These are phyloP conservation scores for Fusarium sacchari DNA, from an alignment of 2,329 filamentous ascomycete species.

Conservation along the genomic window DNA sequence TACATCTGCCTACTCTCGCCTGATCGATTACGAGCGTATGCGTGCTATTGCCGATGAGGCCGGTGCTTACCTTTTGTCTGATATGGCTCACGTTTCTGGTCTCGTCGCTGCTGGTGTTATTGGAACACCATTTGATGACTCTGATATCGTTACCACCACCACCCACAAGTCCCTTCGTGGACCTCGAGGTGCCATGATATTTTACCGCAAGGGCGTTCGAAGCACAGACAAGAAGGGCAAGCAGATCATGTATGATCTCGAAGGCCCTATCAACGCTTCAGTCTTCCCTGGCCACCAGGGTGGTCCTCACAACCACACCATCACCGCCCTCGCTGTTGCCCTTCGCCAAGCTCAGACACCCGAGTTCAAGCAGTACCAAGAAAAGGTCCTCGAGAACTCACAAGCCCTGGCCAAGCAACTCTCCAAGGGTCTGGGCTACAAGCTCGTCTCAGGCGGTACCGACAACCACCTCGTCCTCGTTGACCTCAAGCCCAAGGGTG, in stretches of 20 bases:
- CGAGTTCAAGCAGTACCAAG: constrained; percentile 91
- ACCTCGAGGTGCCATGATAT: constrained; percentile 95
- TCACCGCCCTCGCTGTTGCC: constrained; percentile 90
- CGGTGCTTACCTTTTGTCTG: constrained; percentile 88
- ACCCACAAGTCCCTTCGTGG: constrained; percentile 96
- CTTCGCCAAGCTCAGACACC: constrained; percentile 88
- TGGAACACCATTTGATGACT: constrained; percentile 84
- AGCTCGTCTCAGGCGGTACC: constrained; percentile 88
- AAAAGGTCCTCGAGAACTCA: constrained; percentile 86
- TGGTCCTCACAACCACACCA: constrained; percentile 97
- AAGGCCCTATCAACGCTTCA: constrained; percentile 90
- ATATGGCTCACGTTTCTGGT: constrained; percentile 97
- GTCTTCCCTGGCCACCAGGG: constrained; percentile 98
- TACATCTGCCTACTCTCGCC: constrained; percentile 90
- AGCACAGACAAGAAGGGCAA: constrained; percentile 84
- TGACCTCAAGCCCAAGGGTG: constrained; percentile 84
- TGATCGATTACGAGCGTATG: constrained; percentile 92
- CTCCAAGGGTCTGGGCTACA: constrained; percentile 77
- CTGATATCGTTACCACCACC: constrained; percentile 96
- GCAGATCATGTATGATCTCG: constrained; percentile 81
- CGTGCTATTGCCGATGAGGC: constrained; percentile 87
- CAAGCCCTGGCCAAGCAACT: constrained; percentile 79
- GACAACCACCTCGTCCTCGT: constrained; percentile 95
- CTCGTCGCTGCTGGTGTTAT: constrained; percentile 89
- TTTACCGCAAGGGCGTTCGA: constrained; percentile 91